These are phyloP conservation scores for Alternaria incomplexa DNA, from an alignment of 2,329 filamentous ascomycete genomes.

Conservation along the genomic window DNA sequence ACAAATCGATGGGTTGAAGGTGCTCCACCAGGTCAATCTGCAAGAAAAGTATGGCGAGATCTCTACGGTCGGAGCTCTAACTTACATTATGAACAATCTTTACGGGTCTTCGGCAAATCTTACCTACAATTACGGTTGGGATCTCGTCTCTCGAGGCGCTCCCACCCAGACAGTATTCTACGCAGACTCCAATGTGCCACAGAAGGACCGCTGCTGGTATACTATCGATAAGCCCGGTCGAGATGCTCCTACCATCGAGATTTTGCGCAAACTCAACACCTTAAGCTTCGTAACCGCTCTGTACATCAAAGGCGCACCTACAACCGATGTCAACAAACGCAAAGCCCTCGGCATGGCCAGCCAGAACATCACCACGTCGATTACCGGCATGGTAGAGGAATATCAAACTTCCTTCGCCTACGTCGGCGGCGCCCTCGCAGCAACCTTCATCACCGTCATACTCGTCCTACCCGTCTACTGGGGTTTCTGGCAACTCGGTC, in stretches of 20 bases:
- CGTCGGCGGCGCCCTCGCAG: conserved; percentile 39
- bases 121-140: conserved; percentile 20
- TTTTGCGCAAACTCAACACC: conserved; percentile 32
- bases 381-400: conserved; percentile 32
- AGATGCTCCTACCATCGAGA: conserved; percentile 27
- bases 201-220: conserved; percentile 21
- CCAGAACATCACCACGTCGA: conserved; percentile 14
- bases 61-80: conserved; percentile 20
- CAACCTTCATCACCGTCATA: conserved; percentile 39
- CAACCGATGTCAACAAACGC: conserved; percentile 1
- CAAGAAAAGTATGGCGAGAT: neutral
- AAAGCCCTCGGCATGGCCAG: conserved; percentile 3
- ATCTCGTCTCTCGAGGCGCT: conserved; percentile 19
- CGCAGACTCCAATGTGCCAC: conserved; percentile 13
- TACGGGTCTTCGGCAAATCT: conserved; percentile 23
- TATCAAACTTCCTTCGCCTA: conserved; percentile 37
- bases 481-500: conserved; percentile 46
- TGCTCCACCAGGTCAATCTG: neutral
- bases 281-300: conserved; percentile 23
- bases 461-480: conserved; percentile 44
- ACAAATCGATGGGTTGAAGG: conserved; percentile 23
- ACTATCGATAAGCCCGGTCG: conserved; percentile 17
- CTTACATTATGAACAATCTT: conserved; percentile 30
- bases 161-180: conserved; percentile 27
- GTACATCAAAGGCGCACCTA: conserved; percentile 24